Base-by-base conservation (phyloP, 2,329 filamentous ascomycete species). In the Leptographium procerum region DNA sequence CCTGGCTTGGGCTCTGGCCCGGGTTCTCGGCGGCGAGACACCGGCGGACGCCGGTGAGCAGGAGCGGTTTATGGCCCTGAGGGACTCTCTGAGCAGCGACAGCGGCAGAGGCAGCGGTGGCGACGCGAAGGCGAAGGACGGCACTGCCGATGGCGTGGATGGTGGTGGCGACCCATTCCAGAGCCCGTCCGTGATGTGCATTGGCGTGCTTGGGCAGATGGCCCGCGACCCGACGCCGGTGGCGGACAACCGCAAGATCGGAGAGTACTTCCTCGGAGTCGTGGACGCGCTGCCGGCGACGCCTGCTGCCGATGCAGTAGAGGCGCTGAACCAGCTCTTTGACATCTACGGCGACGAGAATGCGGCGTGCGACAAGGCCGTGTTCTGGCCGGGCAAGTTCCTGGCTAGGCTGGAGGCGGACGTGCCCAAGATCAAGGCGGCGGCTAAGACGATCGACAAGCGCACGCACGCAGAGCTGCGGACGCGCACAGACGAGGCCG, bases 261-360 rank as follows among this genome's bases (percentile, higher is more conserved):
- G 83, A 53, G 73, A 80, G 19, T 87, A 87, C 68, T 72, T 88
- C 54, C 62, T 87, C 57, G 81, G 77, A 2, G 68, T 83, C 6
- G 69, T 86, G 34, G 58, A 58, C 34, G 69, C 70, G 11, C 70
- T 81, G 22, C 80, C 82, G 6, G 71, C 77, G 51, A 79, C 78
- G 1, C 74, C 81, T 1, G 69, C 76, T 1, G 83, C 82, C 2
- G 81, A 86, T 4, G 75, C 75, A 6, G 76, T 87, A 34, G 84
- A 87, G 70, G 81, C 82, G 19, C 71, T 87, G 50, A 82, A 87
- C 69, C 82, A 86, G 68, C 62, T 88, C 22, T 85, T 86, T 63
- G 85, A 87, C 64, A 76, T 88, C 9, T 88, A 87, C 69, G 80
- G 77, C 29, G 81, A 87, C 66, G 82, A 84, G 67, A 75, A 73